Conservation (phyloP, 2,329 filamentous ascomycete species). For the Periconia sp. region DNA sequence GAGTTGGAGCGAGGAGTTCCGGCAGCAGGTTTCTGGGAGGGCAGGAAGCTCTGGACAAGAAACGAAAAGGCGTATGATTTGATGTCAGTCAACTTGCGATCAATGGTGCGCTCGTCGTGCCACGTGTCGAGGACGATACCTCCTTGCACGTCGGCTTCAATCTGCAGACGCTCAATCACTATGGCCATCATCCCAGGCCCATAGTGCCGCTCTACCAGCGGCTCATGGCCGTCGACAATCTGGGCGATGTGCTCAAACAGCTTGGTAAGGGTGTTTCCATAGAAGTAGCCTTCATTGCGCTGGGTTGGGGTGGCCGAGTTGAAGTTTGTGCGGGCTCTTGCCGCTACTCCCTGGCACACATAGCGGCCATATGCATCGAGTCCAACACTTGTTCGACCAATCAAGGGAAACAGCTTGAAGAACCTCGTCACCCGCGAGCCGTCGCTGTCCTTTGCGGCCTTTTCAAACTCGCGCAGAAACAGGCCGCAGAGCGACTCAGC, state of each 20-base stretch:
- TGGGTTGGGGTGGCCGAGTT: slow-evolving; percentile 69
- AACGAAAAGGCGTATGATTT: slow-evolving; percentile 99
- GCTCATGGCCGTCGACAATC: slow-evolving; percentile 91
- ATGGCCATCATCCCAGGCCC: slow-evolving; percentile 90
- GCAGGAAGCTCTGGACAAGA: slow-evolving; percentile 89
- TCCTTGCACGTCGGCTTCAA: slow-evolving; percentile 94
- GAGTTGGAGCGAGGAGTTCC: slow-evolving; percentile 76
- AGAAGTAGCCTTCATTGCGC: slow-evolving; percentile 83
- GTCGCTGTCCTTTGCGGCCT: slow-evolving; percentile 84
- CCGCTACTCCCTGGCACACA: slow-evolving; percentile 92
- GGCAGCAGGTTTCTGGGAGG: slow-evolving; percentile 66
- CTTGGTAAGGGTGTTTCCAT: slow-evolving; percentile 86
- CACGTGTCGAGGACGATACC: slow-evolving; percentile 96
- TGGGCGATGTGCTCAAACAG: slow-evolving; percentile 97
- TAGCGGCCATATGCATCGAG: slow-evolving; percentile 95
- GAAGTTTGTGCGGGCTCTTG: slow-evolving; percentile 79
- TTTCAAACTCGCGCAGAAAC: slow-evolving; percentile 94
- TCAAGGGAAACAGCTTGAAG: slow-evolving; percentile 96
- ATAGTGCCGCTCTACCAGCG: slow-evolving; percentile 92
- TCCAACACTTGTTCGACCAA: slow-evolving; percentile 85
- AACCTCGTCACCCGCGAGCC: slow-evolving; percentile 90
- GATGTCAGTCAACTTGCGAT: slow-evolving; percentile 88
- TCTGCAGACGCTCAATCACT: slow-evolving; percentile 90
- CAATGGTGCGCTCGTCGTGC: slow-evolving; percentile 85
- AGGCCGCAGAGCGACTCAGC: slow-evolving; percentile 88